phyloP scores from a whole-genome alignment of 495 filamentous ascomycete species.

The Aspergillus sclerotioniger region DNA sequence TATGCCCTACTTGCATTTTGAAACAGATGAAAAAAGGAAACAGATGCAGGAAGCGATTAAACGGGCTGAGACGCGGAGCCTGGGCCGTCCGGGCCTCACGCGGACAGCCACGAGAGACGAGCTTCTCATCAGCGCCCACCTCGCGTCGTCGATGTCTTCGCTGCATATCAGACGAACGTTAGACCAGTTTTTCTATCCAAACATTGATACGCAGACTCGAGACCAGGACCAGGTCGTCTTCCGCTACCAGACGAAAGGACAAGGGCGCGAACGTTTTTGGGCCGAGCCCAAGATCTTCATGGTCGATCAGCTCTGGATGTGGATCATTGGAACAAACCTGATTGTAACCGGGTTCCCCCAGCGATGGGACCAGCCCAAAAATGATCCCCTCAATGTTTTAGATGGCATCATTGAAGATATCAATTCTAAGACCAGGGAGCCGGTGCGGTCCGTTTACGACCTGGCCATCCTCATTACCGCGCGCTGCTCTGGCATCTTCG shows the following conservation, averaged over 20 bases:
- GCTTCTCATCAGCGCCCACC: conserved; percentile 62
- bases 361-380: conserved; percentile 68
- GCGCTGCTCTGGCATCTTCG: conserved; percentile 64
- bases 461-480: conserved; percentile 64
- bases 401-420: conserved; percentile 67
- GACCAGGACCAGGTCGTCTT: conserved; percentile 72
- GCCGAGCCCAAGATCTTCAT: conserved; percentile 68
- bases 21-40: conserved; percentile 54
- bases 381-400: conserved; percentile 63
- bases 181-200: conserved; percentile 71
- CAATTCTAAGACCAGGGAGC: conserved; percentile 64
- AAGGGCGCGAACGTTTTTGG: conserved; percentile 27
- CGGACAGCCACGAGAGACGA: conserved; percentile 50
- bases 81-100: conserved; percentile 23
- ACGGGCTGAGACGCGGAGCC: conserved; percentile 37
- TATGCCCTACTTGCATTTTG: conserved; percentile 71
- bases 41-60: conserved; percentile 62
- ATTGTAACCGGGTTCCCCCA: conserved; percentile 68
- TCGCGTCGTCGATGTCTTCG: conserved; percentile 51
- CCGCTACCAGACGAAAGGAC: conserved; percentile 52
- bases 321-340: conserved; percentile 62
- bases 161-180: conserved; percentile 67
- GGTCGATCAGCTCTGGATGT: conserved; percentile 76
- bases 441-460: conserved; percentile 62
- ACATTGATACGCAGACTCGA: conserved; percentile 63